Percentiles rank a stretch among this genome's conserved stretches.
Evolutionary conservation across 805 yeast species (phyloP).

Genomic region (Schwanniomyces vanrijiae): DNA sequence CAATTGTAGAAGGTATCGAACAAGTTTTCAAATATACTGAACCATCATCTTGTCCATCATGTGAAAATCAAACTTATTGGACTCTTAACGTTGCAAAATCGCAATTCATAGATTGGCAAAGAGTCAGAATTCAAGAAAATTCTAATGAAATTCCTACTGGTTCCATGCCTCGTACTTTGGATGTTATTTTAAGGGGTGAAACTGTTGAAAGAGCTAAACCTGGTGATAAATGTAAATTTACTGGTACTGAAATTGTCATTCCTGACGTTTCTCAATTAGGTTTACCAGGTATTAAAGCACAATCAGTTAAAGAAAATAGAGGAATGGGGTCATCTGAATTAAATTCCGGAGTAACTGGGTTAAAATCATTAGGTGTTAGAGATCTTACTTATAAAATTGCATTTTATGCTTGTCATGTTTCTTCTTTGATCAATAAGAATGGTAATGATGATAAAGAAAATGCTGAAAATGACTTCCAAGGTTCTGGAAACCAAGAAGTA

Average conservation of each 20-base stretch:
- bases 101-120: slow-evolving; percentile 94
- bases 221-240: slow-evolving; percentile 91
- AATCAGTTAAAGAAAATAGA: slow-evolving; percentile 66
- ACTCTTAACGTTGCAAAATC: slow-evolving; percentile 80
- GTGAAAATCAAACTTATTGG: slow-evolving; percentile 87
- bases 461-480: slow-evolving; percentile 32
- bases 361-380: slow-evolving; percentile 87
- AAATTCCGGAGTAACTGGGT: slow-evolving; percentile 84
- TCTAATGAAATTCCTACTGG: slow-evolving; percentile 98
- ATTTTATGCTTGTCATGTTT: slow-evolving; percentile 87
- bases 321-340: slow-evolving; percentile 67
- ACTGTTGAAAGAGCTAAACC: slow-evolving; percentile 95
- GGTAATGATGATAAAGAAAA: slow-evolving; percentile 20
- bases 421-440: slow-evolving; percentile 50
- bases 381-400: slow-evolving; percentile 91
- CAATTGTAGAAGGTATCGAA: slow-evolving; percentile 84
- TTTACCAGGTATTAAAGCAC: slow-evolving; percentile 91
- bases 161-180: slow-evolving; percentile 96
- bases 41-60: slow-evolving; percentile 88
- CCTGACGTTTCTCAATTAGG: slow-evolving; percentile 95
- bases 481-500: slow-evolving; percentile 74
- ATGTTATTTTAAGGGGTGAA: slow-evolving; percentile 89
- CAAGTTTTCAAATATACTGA: slow-evolving; percentile 93
- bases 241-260: slow-evolving; percentile 91
- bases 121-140: slow-evolving; percentile 91